Evolutionary conservation across 768 basidiomycete genomes (phyloP).

Genomic region (Tricholoma flavovirens): DNA sequence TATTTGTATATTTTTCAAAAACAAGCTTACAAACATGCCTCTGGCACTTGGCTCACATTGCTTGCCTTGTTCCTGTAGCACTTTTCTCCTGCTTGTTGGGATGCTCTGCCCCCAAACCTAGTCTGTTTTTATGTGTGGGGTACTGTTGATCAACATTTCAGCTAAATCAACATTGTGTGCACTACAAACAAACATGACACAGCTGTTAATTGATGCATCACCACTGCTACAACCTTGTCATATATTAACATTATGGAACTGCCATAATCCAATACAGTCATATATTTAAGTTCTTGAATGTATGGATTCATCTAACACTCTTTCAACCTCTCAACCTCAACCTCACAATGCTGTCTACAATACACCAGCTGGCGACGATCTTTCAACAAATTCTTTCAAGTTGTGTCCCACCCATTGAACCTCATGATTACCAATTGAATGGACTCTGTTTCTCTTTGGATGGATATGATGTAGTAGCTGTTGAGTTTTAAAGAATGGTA

Average conservation of each 20-base stretch:
- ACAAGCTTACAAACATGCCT: too few relatives aligned
- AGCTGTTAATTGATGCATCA: neutral
- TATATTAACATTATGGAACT: too few relatives aligned
- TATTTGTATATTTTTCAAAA: too few relatives aligned
- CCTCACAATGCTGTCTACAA: neutral
- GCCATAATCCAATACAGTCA: neutral
- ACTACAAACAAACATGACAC: too few relatives aligned
- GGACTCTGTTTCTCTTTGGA: conserved; percentile 19
- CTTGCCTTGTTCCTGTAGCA: too few relatives aligned
- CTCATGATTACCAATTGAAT: conserved; percentile 21
- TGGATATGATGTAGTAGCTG: conserved; percentile 17
- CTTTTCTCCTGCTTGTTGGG: too few relatives aligned
- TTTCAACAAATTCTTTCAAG: neutral
- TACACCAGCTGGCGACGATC: neutral
- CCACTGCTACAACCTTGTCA: neutral
- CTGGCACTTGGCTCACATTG: too few relatives aligned
- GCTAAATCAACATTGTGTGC: too few relatives aligned
- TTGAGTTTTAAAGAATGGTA: too few relatives aligned
- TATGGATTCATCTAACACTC: neutral
- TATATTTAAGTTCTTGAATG: neutral
- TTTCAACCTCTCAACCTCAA: neutral
- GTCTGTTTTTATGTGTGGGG: too few relatives aligned
- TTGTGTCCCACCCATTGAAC: neutral
- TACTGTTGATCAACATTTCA: too few relatives aligned
- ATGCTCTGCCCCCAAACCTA: too few relatives aligned